Conservation (phyloP, 257 asterid genomes). For the Solanum arcanum region DNA sequence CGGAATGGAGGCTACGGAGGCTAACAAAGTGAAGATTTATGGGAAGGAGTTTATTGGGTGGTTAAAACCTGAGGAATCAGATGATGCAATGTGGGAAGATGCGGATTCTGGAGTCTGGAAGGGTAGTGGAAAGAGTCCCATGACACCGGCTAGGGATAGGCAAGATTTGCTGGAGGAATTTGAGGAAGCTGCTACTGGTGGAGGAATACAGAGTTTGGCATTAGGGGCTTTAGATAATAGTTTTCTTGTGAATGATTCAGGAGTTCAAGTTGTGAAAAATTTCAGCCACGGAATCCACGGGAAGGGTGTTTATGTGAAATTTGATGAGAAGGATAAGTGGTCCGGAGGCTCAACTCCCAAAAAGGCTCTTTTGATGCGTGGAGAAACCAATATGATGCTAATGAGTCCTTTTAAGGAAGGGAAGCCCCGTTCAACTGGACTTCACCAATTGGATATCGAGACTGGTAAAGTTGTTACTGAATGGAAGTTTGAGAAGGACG, state of each 20-base stretch:
- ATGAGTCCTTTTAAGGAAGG: constrained; percentile 85
- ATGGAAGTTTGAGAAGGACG: constrained; percentile 94
- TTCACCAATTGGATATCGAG: constrained; percentile 92
- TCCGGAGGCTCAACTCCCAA: constrained; percentile 43
- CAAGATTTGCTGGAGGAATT: constrained; percentile 83
- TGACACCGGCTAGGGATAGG: constrained; percentile 35
- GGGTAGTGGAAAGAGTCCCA: constrained; percentile 36
- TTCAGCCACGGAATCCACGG: constrained; percentile 97
- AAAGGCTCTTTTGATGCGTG: constrained; percentile 88
- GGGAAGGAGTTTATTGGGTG: constrained; percentile 92
- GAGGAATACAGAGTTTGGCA: constrained; percentile 90
- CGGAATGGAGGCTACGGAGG: constrained; percentile 68
- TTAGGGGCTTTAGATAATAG: constrained; percentile 97
- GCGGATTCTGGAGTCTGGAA: constrained; percentile 85
- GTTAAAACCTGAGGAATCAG: constrained; percentile 80
- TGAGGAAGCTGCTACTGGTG: constrained; percentile 79
- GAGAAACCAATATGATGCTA: constrained; percentile 93
- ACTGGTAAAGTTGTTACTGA: constrained; percentile 89
- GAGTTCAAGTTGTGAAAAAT: constrained; percentile 96
- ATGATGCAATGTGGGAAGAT: constrained; percentile 92
- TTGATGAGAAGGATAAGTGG: constrained; percentile 35
- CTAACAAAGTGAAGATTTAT: constrained; percentile 61
- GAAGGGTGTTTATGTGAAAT: constrained; percentile 85
- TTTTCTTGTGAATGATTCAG: constrained; percentile 76
- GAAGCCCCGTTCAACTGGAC: constrained; percentile 56